Base-by-base conservation (phyloP, 2,329 filamentous ascomycete genomes). In the Penicillium fuscoglaucum region DNA sequence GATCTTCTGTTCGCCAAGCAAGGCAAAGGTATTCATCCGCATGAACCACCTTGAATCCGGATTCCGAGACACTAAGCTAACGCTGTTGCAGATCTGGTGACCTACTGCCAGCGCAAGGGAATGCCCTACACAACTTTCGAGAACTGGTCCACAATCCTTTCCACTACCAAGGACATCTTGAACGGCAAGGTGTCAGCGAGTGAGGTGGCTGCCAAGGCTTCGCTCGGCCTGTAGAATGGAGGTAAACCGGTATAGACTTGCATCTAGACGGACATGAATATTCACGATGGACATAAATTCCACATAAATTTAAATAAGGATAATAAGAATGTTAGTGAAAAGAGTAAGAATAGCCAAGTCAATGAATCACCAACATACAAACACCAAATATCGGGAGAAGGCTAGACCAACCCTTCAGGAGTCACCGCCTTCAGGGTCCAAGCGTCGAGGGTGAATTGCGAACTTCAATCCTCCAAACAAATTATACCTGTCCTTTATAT, bases 1-100 rank as follows among this genome's bases (percentile, higher is more conserved):
- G 92, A 98, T 74, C 78, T 98, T 54, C 82, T 98, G 37, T 98
- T 98, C 71, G 93, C 93, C 53, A 97, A 97, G 82, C 88, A 90
- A 64, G 93, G 91, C 24, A 87, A 91, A 74, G 90, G 90, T 91
- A 79, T 31, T 41, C 4, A 68, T n/a, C 37, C 46, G 4, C 37
- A n/a, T 31, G 19, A 35, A n/a, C 33, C 12, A 1, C 28, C 15
- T 19, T 26, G 28, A 53, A 19, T 21, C 8, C 2, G 19, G 26
- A 21, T 49, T 37, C 4, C 4, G n/a, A 47, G 15, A 31, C 26
- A 21, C 21, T 24, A n/a, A 33, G 13, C 31, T 29, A 52, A 48
- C 56, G 15, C 60, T 71, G 45, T 51, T 39, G 19, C 61, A 91
- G 92, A 98, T 76, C 84, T 98, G 56, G 89, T 97, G 62, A 86